Percentiles rank a stretch among this genome's conserved stretches.
These are phyloP conservation scores for Claviceps arundinis DNA, from an alignment of 2,329 filamentous ascomycete genomes.

Conservation along the genomic window DNA sequence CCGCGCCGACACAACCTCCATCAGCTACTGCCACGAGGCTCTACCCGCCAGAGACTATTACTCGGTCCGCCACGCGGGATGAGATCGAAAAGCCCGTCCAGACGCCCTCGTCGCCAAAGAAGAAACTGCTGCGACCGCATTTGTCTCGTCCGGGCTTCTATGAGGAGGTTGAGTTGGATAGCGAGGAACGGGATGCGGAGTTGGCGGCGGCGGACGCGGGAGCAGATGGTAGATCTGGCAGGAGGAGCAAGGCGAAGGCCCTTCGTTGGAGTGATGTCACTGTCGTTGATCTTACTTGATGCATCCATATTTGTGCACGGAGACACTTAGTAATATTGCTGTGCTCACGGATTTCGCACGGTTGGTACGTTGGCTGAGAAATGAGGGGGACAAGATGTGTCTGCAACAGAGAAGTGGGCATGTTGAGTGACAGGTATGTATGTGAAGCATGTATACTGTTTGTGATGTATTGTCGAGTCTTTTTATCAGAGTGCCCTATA, in stretches of 20 bases:
- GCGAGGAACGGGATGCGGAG: constrained; percentile 14
- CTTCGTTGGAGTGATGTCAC: constrained; percentile 20
- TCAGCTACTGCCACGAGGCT: not conserved
- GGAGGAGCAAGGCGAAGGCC: constrained; percentile 1
- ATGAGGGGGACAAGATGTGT: no score
- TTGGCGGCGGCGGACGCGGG: constrained; percentile 6
- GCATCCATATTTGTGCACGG: not conserved
- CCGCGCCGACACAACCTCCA: not conserved
- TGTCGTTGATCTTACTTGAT: constrained; percentile 19
- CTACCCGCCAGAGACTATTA: not conserved
- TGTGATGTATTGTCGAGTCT: no score
- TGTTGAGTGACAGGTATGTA: no score
- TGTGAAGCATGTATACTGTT: no score
- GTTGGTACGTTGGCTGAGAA: no score
- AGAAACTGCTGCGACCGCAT: constrained; percentile 26
- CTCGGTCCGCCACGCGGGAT: not conserved
- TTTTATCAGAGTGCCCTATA: no score
- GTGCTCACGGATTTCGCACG: not conserved
- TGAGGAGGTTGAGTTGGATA: constrained; percentile 17
- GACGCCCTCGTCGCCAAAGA: constrained; percentile 13
- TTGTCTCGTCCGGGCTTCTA: constrained; percentile 26
- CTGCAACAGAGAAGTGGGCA: no score
- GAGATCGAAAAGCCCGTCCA: not conserved
- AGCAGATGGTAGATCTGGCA: constrained; percentile 8
- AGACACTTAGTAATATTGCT: not conserved